phyloP scores from a whole-genome alignment of 2,329 filamentous ascomycete species.

The Phyllosticta citriasiana region DNA sequence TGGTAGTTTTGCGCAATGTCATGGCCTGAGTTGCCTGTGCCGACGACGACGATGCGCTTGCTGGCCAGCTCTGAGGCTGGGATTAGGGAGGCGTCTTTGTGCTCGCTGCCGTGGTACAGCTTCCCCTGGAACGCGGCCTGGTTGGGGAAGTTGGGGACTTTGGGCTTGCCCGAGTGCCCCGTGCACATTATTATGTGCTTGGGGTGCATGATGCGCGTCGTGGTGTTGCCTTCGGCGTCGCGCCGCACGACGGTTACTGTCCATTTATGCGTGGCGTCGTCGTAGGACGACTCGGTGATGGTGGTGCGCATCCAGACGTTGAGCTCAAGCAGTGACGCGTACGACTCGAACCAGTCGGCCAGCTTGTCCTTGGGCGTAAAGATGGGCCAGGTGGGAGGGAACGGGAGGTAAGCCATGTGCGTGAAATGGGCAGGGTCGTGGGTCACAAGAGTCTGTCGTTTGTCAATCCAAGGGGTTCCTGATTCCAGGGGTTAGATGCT shows the following conservation, averaged over 20 bases:
- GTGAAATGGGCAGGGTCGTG: conserved; percentile 54
- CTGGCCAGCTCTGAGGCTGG: conserved; percentile 41
- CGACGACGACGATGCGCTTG: conserved; percentile 56
- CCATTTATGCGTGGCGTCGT: conserved; percentile 44
- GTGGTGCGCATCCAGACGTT: conserved; percentile 54
- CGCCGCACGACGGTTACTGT: conserved; percentile 41
- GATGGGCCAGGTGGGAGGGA: conserved; percentile 56
- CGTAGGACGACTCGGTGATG: conserved; percentile 40
- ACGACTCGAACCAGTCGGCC: conserved; percentile 57
- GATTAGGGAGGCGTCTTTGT: conserved; percentile 35
- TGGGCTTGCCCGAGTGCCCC: conserved; percentile 57
- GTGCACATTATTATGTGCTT: conserved; percentile 58
- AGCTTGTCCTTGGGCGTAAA: conserved; percentile 66
- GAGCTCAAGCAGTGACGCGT: conserved; percentile 55
- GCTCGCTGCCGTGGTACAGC: conserved; percentile 41
- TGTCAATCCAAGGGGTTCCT: background rate
- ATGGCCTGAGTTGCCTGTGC: conserved; percentile 58
- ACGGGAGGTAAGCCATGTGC: conserved; percentile 49
- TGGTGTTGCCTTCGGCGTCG: conserved; percentile 28
- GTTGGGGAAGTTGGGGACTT: conserved; percentile 38
- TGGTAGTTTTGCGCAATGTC: conserved; percentile 60
- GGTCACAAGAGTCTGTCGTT: conserved; percentile 42
- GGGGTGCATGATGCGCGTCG: conserved; percentile 47
- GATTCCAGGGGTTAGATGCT: background rate
- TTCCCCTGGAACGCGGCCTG: conserved; percentile 48